phyloP scores from a whole-genome alignment of 306 rosid genomes.

The Carpinus fangiana region DNA sequence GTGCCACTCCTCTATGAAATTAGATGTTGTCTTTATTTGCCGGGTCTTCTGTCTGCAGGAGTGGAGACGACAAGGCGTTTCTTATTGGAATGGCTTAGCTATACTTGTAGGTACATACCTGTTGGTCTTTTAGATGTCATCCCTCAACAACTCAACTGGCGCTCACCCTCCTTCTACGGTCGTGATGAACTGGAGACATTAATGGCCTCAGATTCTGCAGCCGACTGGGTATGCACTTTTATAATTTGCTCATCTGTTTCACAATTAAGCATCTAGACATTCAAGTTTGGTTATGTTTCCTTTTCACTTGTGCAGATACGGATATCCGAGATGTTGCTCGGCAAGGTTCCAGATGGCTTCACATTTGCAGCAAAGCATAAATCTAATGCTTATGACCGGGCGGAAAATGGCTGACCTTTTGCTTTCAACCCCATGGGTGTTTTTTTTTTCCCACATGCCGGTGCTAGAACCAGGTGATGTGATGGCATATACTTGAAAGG shows the following conservation, averaged over 20 bases:
- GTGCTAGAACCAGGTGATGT: background rate
- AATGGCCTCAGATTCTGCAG: slow-evolving; percentile 96
- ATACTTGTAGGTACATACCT: slow-evolving; percentile 81
- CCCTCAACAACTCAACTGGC: slow-evolving; percentile 86
- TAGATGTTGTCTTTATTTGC: background rate
- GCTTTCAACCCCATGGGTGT: too few relatives aligned
- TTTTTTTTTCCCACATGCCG: background rate
- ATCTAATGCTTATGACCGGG: slow-evolving; percentile 87
- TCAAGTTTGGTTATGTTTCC: background rate
- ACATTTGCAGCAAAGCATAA: slow-evolving; percentile 87
- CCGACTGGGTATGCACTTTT: slow-evolving; percentile 75
- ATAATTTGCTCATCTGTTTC: slow-evolving; percentile 8
- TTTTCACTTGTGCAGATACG: slow-evolving; percentile 51
- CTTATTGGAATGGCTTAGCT: slow-evolving; percentile 95
- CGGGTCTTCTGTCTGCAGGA: slow-evolving; percentile 44
- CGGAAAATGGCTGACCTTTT: slow-evolving; percentile 70
- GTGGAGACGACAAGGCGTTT: slow-evolving; percentile 92
- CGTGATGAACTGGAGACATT: slow-evolving; percentile 91
- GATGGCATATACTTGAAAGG: background rate
- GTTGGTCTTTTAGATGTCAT: slow-evolving; percentile 83
- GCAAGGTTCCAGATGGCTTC: slow-evolving; percentile 88
- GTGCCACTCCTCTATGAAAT: background rate
- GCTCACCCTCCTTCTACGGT: slow-evolving; percentile 70
- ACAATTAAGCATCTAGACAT: background rate
- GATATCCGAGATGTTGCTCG: slow-evolving; percentile 85